Evolutionary conservation across 1,139 yeast genomes (phyloP).

Genomic region (Hansenula lynferdii): DNA sequence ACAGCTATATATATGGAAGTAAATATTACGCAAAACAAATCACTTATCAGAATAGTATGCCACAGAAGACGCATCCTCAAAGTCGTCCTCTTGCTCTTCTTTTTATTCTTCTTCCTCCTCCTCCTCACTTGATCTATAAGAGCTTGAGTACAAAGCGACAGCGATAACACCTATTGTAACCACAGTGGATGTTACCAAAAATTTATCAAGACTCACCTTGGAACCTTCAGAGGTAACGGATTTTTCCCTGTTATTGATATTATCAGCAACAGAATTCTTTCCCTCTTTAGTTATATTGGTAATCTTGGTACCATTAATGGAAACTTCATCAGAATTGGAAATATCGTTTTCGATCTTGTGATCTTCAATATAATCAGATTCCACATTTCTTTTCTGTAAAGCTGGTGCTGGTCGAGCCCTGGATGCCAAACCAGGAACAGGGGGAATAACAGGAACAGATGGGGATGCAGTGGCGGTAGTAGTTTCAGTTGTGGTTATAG

Average conservation of each 20-base stretch:
- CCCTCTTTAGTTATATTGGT: background rate
- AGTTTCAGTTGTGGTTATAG: conserved; percentile 11
- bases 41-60: too few relatives aligned
- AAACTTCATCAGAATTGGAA: background rate
- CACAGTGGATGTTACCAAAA: background rate
- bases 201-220: background rate
- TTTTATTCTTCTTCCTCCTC: background rate
- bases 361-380: background rate
- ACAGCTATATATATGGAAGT: too few relatives aligned
- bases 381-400: conserved; percentile 1
- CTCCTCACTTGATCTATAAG: background rate
- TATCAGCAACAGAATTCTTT: background rate
- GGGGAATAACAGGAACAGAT: background rate
- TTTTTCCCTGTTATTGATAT: too few relatives aligned
- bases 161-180: background rate
- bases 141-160: background rate
- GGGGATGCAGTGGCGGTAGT: conserved; percentile 18
- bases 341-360: background rate
- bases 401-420: background rate
- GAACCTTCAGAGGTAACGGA: background rate
- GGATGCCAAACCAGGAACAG: too few relatives aligned
- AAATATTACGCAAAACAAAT: too few relatives aligned
- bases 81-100: background rate
- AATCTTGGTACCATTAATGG: background rate
- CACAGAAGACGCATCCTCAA: too few relatives aligned